Evolutionary conservation across 2,329 filamentous ascomycete genomes (phyloP).

Genomic region (Cucurbitaria berberidis): DNA sequence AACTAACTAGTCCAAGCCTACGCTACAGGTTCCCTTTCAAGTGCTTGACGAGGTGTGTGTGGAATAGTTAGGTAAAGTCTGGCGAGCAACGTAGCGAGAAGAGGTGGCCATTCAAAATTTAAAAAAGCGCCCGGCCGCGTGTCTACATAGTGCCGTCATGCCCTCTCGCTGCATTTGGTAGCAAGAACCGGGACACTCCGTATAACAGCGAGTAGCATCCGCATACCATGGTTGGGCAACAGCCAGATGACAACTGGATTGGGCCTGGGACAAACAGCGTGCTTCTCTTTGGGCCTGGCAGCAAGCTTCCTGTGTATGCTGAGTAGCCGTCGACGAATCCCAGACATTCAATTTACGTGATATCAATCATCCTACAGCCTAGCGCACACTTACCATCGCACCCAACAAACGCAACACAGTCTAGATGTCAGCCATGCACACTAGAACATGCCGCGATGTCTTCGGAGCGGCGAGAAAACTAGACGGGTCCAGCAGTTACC

Average conservation of each 20-base stretch:
- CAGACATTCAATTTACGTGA: slow-evolving; percentile 39
- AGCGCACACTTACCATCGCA: slow-evolving; percentile 13
- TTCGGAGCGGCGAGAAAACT: slow-evolving; percentile 2
- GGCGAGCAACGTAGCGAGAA: slow-evolving; percentile 5
- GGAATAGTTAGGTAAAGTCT: not conserved
- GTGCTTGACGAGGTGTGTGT: no score
- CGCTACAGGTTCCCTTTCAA: not conserved
- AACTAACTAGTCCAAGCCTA: slow-evolving; percentile 1
- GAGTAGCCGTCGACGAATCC: slow-evolving; percentile 25
- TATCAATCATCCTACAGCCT: slow-evolving; percentile 29
- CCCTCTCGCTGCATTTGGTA: not conserved
- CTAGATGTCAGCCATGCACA: slow-evolving; percentile 7
- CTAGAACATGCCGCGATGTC: not conserved
- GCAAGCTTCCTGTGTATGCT: slow-evolving; percentile 1
- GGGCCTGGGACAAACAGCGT: slow-evolving; percentile 6
- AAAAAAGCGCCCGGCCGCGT: slow-evolving; percentile 20
- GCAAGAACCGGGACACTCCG: not conserved
- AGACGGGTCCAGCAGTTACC: not conserved
- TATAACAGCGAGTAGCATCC: slow-evolving; percentile 1
- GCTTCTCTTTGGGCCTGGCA: not conserved
- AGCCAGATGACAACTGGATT: slow-evolving; percentile 7
- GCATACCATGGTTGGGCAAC: slow-evolving; percentile 16
- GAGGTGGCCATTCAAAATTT: slow-evolving; percentile 2
- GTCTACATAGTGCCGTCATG: slow-evolving; percentile 35
- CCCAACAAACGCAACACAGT: slow-evolving; percentile 10